phyloP scores from a whole-genome alignment of 2,329 filamentous ascomycete species.

The Hypoxylon sp. region DNA sequence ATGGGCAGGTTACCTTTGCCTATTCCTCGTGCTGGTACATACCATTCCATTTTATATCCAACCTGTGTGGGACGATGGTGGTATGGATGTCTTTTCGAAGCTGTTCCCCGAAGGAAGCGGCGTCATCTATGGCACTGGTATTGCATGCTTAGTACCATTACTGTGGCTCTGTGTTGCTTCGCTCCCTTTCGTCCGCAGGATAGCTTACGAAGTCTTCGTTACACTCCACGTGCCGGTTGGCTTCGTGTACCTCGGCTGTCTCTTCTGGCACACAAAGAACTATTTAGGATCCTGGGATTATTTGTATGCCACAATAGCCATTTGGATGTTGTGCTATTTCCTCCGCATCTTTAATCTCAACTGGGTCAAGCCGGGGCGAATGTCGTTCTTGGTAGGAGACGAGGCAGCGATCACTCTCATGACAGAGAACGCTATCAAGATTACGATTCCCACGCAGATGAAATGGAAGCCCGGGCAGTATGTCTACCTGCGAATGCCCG shows the following conservation, averaged over 20 bases:
- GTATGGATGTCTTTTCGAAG: conserved; percentile 77
- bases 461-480: conserved; percentile 95
- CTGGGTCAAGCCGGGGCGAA: conserved; percentile 84
- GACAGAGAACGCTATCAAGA: conserved; percentile 93
- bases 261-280: conserved; percentile 98
- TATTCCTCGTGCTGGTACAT: conserved; percentile 87
- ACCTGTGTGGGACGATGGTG: conserved; percentile 85
- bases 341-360: conserved; percentile 88
- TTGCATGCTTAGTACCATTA: conserved; percentile 85
- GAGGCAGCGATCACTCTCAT: conserved; percentile 91
- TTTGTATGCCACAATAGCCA: conserved; percentile 82
- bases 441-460: conserved; percentile 94
- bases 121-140: conserved; percentile 87
- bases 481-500: conserved; percentile 93
- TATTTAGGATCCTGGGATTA: conserved; percentile 93
- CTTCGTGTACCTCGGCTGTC: conserved; percentile 82
- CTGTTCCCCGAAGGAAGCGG: conserved; percentile 77
- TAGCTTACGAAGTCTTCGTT: conserved; percentile 89
- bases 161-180: conserved; percentile 89
- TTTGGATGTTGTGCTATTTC: conserved; percentile 83
- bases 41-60: conserved; percentile 91
- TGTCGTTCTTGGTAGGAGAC: conserved; percentile 89
- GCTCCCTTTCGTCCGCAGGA: conserved; percentile 80
- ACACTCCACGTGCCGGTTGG: conserved; percentile 86
- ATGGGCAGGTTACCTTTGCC: conserved; percentile 89